A percentile compares a stretch with the other conserved stretches of the same genome.
phyloP scores from a whole-genome alignment of 768 basidiomycete species.

The Amylocystis lapponica region DNA sequence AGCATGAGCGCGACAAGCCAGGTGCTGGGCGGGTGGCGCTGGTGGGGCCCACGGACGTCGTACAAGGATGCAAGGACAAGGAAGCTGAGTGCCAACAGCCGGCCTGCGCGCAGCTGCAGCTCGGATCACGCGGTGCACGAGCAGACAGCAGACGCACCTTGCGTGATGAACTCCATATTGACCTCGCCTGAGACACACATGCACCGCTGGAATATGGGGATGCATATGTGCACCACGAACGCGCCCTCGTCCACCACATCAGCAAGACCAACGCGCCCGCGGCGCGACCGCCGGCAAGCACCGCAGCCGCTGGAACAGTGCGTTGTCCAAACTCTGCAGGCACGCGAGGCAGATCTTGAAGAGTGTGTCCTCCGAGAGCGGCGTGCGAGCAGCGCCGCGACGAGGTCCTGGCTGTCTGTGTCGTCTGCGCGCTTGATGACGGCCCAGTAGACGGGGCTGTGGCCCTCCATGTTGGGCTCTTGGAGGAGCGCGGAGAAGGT shows the following conservation, averaged over 20 bases:
- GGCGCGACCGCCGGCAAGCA: slow-evolving; percentile 45
- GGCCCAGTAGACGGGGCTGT: slow-evolving; percentile 69
- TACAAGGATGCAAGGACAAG: slow-evolving; percentile 12
- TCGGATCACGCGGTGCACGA: background rate
- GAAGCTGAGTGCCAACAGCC: slow-evolving; percentile 52
- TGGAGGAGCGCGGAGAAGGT: slow-evolving; percentile 53
- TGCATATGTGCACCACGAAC: slow-evolving; percentile 47
- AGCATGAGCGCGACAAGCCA: slow-evolving; percentile 47
- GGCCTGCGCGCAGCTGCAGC: slow-evolving; percentile 34
- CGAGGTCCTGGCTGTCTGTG: no score
- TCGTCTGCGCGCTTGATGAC: slow-evolving; percentile 61
- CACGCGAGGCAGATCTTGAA: slow-evolving; percentile 66
- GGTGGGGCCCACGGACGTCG: background rate
- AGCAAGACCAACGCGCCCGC: slow-evolving; percentile 17
- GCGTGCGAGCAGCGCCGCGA: slow-evolving; percentile 48
- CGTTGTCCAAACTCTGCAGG: slow-evolving; percentile 54
- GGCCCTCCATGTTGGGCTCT: slow-evolving; percentile 56
- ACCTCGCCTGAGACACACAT: slow-evolving; percentile 57
- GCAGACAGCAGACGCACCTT: slow-evolving; percentile 28
- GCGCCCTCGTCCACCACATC: slow-evolving; percentile 49
- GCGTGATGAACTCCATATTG: slow-evolving; percentile 60
- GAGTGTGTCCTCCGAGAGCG: slow-evolving; percentile 37
- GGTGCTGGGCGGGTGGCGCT: slow-evolving; percentile 15
- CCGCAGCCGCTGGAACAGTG: slow-evolving; percentile 53
- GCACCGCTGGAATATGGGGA: slow-evolving; percentile 62